phyloP scores from a whole-genome alignment of 2,329 filamentous ascomycete species.

The Trichoderma atrobrunneum region DNA sequence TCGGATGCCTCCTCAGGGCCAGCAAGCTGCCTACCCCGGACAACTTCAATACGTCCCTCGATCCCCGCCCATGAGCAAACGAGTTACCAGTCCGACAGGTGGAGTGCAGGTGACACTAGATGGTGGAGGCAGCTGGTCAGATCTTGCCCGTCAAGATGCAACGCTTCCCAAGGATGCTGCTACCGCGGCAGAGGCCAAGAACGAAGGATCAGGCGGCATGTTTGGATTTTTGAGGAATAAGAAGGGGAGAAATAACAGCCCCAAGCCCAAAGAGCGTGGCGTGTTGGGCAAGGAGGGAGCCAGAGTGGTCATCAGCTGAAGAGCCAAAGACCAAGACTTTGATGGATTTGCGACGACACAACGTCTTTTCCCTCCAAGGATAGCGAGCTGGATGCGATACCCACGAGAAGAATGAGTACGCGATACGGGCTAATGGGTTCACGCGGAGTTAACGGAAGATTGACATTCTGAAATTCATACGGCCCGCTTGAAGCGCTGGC shows the following conservation, averaged over 20 bases:
- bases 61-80: slow-evolving; percentile 57
- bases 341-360: neutral
- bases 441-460: slow-evolving; percentile 15
- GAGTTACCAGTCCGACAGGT: slow-evolving; percentile 73
- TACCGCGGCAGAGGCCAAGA: slow-evolving; percentile 50
- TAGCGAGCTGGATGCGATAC: slow-evolving; percentile 12
- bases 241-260: slow-evolving; percentile 85
- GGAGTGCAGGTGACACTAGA: slow-evolving; percentile 90
- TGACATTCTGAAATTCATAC: neutral
- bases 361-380: neutral
- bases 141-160: slow-evolving; percentile 79
- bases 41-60: slow-evolving; percentile 46
- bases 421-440: slow-evolving; percentile 12
- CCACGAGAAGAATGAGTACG: slow-evolving; percentile 6
- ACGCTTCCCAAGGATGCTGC: slow-evolving; percentile 68
- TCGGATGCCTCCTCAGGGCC: slow-evolving; percentile 27
- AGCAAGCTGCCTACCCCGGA: slow-evolving; percentile 41
- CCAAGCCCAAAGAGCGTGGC: slow-evolving; percentile 89
- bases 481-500: neutral
- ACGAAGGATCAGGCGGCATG: slow-evolving; percentile 69
- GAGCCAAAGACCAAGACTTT: neutral
- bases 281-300: slow-evolving; percentile 95
- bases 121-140: slow-evolving; percentile 85
- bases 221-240: slow-evolving; percentile 87
- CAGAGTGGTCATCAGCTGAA: slow-evolving; percentile 69